Base-by-base conservation (phyloP, 2,329 filamentous ascomycete genomes). In the Leptographium flavum region DNA sequence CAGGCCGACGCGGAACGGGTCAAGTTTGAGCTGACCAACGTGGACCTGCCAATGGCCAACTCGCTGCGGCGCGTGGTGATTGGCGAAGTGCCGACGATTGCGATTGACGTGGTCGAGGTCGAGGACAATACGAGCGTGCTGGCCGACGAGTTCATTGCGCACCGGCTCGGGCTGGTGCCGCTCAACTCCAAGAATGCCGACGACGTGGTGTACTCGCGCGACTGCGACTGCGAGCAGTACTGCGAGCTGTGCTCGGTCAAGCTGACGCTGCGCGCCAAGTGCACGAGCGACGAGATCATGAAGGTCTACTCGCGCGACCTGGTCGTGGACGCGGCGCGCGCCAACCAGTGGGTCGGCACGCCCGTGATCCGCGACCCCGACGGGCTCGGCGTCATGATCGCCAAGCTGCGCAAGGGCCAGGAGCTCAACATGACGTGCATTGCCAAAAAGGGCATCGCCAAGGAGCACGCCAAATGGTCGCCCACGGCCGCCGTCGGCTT, bases 401-500 rank as follows among this genome's bases (percentile, higher is more conserved):
- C 83, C 57, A 96, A 96, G 70, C 68, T 98, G 58, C 75, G 90
- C 47, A 83, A 81, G 58, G 87, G 83, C 3, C 92, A 98, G 65
- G 87, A 94, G 63, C 68, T 98, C 49, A 82, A 87, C 61, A 76
- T 98, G 58, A 84, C 77, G 50, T 96, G 90, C 60, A 83, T 95
- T 53, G 92, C 90, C 42, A 95, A 94, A 72, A 96, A 96, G 72
- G 92, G 92, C 1, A 96, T 96, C 52, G 88, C 90, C 32, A 98
- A 98, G 70, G 92, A 98, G 63, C 92, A 98, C 64, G 86, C 92
- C 10, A 98, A 98, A 64, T 98, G 92, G 92, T 84, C 87, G 57
- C 88, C 92, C 2, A 90, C 85, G 31, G 76, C 87, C 35, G 92
- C 92, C 4, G 81, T 98, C 35, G 88, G 87, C 22, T 98, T 98